Evolutionary conservation across 2,329 filamentous ascomycete species (phyloP), one percentile per base, ranked within the genome.

Genomic region (Paecilomyces formosus): DNA sequence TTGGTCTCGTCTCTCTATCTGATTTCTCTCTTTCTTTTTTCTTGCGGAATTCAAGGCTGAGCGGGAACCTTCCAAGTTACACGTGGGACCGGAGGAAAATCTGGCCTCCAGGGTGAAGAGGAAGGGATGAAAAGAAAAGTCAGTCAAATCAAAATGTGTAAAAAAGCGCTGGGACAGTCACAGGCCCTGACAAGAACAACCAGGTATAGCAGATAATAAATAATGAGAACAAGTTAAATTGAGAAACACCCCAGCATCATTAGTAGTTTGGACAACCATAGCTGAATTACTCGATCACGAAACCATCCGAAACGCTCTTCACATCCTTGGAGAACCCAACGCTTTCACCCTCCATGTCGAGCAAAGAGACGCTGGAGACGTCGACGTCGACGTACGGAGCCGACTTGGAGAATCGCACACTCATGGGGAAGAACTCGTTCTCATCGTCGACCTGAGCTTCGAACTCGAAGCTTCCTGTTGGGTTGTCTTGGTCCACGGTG

Each of bases 341-440:
- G 30, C 69, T 70, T 61, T 79, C 74, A 28, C 74, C 76, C 55
- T 74, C 74, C 70, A 76, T 74, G 54, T 79, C 77, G 58, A 79
- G 61, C 35, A 79, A 62, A n/a, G 72, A 71, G 22, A 76, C 75
- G 55, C 68, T 66, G 28, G 67, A 69, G 54, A 97, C 93, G 78
- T 97, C 92, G 63, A 99, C 90, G 68, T 97, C 91, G 55, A 97
- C 84, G 74, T 90, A 96, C 28, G 94, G 93, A 59, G 83, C 85
- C 50, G 85, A 83, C 82, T 96, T 97, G 63, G 85, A 87, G 77
- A 99, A 99, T 57, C 87, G 84, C 61, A 97, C 87, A 57, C 85
- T 88, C 92, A 99, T 97, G 1, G 94, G 94, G 86, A 99, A 99
- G 79, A 97, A 97, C 67, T 97, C 92, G 58, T 90, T 88, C 72